A percentile compares a stretch with the other conserved stretches of the same genome.
phyloP scores from a whole-genome alignment of 129 eudicot genomes.

The Gnaphalium uliginosum region DNA sequence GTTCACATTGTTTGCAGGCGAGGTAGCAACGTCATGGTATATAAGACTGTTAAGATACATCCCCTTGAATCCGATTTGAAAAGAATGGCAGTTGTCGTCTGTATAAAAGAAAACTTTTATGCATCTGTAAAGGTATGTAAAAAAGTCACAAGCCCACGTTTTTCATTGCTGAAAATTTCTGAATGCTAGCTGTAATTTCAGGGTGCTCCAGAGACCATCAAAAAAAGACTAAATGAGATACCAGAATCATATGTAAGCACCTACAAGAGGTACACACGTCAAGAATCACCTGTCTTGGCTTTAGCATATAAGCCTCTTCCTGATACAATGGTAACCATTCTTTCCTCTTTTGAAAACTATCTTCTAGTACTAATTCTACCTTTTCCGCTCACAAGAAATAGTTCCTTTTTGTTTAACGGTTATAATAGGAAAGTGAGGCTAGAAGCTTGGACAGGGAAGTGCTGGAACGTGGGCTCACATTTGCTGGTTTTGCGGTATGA shows the following conservation, averaged over 20 bases:
- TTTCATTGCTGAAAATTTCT: not conserved
- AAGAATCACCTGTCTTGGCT: constrained; percentile 95
- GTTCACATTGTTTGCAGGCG: constrained; percentile 54
- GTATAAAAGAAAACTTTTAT: constrained; percentile 77
- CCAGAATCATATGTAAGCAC: constrained; percentile 69
- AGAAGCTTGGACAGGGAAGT: constrained; percentile 80
- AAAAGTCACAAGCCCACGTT: not conserved
- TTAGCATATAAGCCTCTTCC: constrained; percentile 90
- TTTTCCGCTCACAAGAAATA: not conserved
- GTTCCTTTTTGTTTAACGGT: constrained; percentile 25
- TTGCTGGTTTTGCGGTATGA: constrained; percentile 97
- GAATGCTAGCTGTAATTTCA: constrained; percentile 30
- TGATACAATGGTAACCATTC: constrained; percentile 77
- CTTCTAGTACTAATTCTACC: not conserved
- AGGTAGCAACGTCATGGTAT: constrained; percentile 48
- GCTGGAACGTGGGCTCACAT: constrained; percentile 76
- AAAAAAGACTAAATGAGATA: constrained; percentile 64
- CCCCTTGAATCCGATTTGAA: constrained; percentile 92
- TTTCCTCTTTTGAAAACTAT: not conserved
- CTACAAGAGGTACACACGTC: constrained; percentile 90
- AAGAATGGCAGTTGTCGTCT: constrained; percentile 95
- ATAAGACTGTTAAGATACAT: constrained; percentile 88
- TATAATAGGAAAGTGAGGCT: constrained; percentile 85
- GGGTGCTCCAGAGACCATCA: constrained; percentile 99
- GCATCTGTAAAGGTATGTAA: constrained; percentile 80